A percentile compares a stretch with the other conserved stretches of the same genome.
These are phyloP conservation scores for Hypsizygus marmoreus DNA, from an alignment of 768 basidiomycete species.

Conservation along the genomic window DNA sequence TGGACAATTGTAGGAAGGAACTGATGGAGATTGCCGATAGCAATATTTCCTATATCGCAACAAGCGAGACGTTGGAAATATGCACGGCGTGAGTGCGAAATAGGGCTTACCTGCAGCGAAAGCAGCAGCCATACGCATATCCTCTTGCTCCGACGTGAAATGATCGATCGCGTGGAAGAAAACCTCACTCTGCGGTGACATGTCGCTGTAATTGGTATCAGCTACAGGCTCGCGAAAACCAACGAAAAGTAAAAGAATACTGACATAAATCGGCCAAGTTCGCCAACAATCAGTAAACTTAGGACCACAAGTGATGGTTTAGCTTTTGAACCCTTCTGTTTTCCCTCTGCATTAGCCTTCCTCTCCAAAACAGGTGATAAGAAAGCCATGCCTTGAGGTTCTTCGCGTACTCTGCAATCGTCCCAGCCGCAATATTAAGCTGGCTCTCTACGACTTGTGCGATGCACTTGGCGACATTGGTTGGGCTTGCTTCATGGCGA, in stretches of 20 bases:
- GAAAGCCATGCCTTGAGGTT: conserved; percentile 61
- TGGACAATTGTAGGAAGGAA: conserved; percentile 87
- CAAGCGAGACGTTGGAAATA: conserved; percentile 1
- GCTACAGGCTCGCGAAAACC: conserved; percentile 5
- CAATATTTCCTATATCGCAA: conserved; percentile 74
- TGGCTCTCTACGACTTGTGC: conserved; percentile 78
- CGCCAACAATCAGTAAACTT: conserved; percentile 87
- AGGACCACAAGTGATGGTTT: conserved; percentile 72
- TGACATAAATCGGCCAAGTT: conserved; percentile 89
- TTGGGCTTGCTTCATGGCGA: conserved; percentile 54
- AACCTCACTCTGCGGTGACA: conserved; percentile 78
- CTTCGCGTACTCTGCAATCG: conserved; percentile 85
- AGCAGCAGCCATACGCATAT: conserved; percentile 86
- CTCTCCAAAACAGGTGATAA: background rate
- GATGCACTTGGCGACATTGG: conserved; percentile 84
- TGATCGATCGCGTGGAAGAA: conserved; percentile 74
- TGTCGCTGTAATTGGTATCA: conserved; percentile 62
- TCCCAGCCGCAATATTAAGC: conserved; percentile 73
- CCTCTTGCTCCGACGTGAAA: conserved; percentile 80
- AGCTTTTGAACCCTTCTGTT: conserved; percentile 60
- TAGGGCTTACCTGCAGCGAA: conserved; percentile 90
- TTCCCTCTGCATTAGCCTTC: too few species aligned
- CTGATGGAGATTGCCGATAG: conserved; percentile 86
- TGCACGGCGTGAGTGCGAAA: too few species aligned
- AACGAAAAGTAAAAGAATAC: conserved; percentile 24